Conservation (phyloP, 2,329 filamentous ascomycete species). For the Claviceps sorghi region DNA sequence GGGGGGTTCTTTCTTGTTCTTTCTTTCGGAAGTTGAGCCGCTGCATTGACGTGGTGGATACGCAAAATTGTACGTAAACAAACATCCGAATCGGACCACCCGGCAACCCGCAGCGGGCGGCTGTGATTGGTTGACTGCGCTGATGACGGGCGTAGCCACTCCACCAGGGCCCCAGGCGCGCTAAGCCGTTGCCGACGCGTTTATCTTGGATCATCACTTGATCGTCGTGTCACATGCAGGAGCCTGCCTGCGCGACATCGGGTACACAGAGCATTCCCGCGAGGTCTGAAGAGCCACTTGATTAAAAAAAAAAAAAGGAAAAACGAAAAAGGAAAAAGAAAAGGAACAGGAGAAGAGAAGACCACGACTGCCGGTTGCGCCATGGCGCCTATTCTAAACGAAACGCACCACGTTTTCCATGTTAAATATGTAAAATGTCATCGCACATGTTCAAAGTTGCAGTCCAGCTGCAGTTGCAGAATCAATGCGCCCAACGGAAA, state of each 20-base stretch:
- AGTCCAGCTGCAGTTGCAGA: neutral
- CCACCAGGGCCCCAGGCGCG: neutral
- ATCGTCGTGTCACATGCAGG: neutral
- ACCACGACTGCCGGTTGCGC: too few species aligned
- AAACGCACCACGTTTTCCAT: neutral
- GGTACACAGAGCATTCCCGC: neutral
- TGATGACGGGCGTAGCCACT: neutral
- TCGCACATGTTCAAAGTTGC: too few species aligned
- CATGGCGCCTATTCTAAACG: too few species aligned
- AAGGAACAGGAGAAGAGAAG: too few species aligned
- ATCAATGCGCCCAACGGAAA: neutral
- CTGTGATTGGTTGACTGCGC: neutral
- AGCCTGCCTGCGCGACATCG: neutral
- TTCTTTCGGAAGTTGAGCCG: constrained; percentile 1
- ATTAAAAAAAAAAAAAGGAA: too few species aligned
- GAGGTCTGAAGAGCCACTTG: too few species aligned
- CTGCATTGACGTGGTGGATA: constrained; percentile 3
- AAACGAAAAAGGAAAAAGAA: too few species aligned
- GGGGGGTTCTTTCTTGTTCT: constrained; percentile 9
- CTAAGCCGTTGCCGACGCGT: neutral
- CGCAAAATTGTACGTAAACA: constrained; percentile 10
- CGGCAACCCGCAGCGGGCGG: constrained; percentile 9
- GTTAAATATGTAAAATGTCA: neutral
- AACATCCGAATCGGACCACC: constrained; percentile 10
- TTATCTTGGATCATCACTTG: neutral